Conservation (phyloP, 352 stramenopile species). For the Phytopythium vexans region DNA sequence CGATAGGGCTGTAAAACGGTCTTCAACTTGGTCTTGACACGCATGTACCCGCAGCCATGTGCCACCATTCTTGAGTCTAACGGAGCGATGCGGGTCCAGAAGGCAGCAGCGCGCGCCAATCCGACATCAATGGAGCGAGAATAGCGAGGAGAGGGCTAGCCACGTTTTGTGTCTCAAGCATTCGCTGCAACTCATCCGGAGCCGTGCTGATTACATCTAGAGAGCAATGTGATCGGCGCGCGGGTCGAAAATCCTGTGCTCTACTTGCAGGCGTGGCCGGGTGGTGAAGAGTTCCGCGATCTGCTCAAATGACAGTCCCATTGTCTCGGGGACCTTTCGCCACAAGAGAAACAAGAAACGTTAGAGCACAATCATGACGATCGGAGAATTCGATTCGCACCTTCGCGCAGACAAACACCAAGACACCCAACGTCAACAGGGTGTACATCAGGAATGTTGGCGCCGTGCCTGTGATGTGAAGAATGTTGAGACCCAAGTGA, state of each 20-base stretch:
- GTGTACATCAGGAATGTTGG: slow-evolving; percentile 62
- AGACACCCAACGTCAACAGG: slow-evolving; percentile 29
- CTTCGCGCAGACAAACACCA: slow-evolving; percentile 56
- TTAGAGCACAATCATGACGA: neutral
- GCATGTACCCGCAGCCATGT: too few species aligned
- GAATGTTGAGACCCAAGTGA: neutral
- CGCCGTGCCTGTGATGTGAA: slow-evolving; percentile 16
- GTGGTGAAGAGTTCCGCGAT: slow-evolving; percentile 47
- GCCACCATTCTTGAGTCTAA: too few species aligned
- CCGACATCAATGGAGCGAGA: too few species aligned
- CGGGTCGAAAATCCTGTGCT: neutral
- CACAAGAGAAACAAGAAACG: neutral
- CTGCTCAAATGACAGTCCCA: slow-evolving; percentile 58
- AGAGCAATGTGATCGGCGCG: too few species aligned
- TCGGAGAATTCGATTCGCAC: slow-evolving; percentile 11
- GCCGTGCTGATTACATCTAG: too few species aligned
- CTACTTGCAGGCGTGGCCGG: neutral
- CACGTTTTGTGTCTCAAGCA: too few species aligned
- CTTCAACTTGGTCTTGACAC: too few species aligned
- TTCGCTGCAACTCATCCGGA: too few species aligned
- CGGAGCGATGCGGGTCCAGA: too few species aligned
- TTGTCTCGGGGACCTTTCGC: slow-evolving; percentile 61
- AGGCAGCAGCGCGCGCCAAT: too few species aligned
- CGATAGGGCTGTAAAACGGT: too few species aligned
- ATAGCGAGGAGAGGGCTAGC: too few species aligned